Conservation (phyloP, 148 eudicot species). For the Polygonum aviculare region DNA sequence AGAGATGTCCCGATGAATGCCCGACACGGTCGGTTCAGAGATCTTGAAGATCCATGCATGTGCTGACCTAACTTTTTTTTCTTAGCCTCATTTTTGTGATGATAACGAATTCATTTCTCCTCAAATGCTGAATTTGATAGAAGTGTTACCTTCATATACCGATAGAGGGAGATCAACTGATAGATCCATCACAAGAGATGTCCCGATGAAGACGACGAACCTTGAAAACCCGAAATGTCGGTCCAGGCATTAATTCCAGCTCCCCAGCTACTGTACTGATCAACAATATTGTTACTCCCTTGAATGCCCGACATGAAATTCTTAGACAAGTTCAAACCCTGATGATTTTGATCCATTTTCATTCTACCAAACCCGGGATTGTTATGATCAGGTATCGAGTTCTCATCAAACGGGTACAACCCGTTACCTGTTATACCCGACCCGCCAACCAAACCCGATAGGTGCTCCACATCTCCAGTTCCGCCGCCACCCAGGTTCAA, state of each 20-base stretch:
- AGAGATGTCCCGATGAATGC: not conserved
- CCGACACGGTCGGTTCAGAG: too few species aligned
- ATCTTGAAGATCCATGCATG: too few species aligned
- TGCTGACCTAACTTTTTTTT: too few species aligned
- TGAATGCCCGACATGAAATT: not conserved
- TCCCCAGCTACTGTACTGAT: not conserved
- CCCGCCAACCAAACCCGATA: not conserved
- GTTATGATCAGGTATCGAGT: not conserved
- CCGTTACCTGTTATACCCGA: not conserved
- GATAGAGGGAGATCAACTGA: too few species aligned
- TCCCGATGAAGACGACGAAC: not conserved
- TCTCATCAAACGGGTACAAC: not conserved
- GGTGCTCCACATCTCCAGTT: not conserved
- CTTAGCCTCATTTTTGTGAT: too few species aligned
- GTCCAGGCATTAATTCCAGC: not conserved
- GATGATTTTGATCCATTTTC: not conserved
- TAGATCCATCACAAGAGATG: not conserved
- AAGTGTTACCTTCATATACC: not conserved
- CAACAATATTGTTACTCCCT: not conserved
- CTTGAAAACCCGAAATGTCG: constrained; percentile 2
- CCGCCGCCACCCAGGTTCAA: not conserved
- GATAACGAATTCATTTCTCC: too few species aligned
- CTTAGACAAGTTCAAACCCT: constrained; percentile 2
- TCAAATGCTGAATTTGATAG: too few species aligned
- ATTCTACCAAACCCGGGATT: not conserved